Base-by-base conservation (phyloP, 2,329 filamentous ascomycete genomes). In the Coleophoma cylindrospora region DNA sequence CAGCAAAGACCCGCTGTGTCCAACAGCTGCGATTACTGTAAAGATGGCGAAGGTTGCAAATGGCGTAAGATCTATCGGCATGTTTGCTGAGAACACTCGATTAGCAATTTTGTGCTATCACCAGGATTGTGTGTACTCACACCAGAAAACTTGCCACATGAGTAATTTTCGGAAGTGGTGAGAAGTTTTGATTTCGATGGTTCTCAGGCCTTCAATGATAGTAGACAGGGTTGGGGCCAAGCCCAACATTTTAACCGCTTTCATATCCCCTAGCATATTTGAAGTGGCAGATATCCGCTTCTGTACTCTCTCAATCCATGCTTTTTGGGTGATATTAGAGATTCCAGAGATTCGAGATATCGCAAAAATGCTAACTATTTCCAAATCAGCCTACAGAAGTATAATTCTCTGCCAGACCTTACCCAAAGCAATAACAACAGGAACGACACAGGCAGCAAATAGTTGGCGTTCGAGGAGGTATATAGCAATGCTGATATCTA, bases 221-320 rank as follows among this genome's bases (percentile, higher is more conserved):
- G 50, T 36, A 5, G 58, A 54, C 22, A 70, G 57, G 19, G 60
- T 65, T 27, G 64, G 60, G 1, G 60, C 62, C 2, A 72, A 54
- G 8, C 58, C 58, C 13, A 56, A 50, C 56, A 59, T 58, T 47
- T 61, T 61, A 43, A 59, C 56, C 15, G 53, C 53, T 44, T 57
- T 60, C 52, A 61, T 54, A 17, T 48, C 53, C 11, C 51, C 49
- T 37, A 61, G 48, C n/a, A 54, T 48, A 4, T 55, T 47, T 14
- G 58, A 43, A 5, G 50, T 52, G 5, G 36, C 40, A 32, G 49
- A 45, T 19, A 52, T 38, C 34, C 50, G 48, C 12, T 43, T 45
- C 14, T 52, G 50, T 21, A 52, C 34, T 9, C 34, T 43, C 46
- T 46, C 50, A 12, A 52, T 34, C 50, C 45, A 52, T 7, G 34